These are phyloP conservation scores for Ceratocystiopsis minuta DNA, from an alignment of 2,329 filamentous ascomycete genomes.

Conservation along the genomic window DNA sequence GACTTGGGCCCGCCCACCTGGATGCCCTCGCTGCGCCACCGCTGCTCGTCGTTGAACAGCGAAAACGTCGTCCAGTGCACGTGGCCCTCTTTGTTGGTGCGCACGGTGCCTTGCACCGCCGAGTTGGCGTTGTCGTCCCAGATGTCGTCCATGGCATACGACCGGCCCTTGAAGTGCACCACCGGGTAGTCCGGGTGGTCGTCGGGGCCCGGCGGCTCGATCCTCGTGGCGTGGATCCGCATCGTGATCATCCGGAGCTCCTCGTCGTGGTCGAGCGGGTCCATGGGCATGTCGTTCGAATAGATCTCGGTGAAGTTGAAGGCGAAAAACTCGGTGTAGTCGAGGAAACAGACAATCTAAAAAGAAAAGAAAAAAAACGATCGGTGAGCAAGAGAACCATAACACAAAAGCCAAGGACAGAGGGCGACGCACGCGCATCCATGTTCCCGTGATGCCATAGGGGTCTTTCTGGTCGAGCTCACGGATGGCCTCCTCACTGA, in stretches of 20 bases:
- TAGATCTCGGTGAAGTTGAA: slow-evolving; percentile 44
- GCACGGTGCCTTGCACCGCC: slow-evolving; percentile 42
- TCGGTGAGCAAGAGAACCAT: too few relatives aligned
- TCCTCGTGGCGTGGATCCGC: slow-evolving; percentile 41
- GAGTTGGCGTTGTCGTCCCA: slow-evolving; percentile 55
- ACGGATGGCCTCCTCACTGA: background rate
- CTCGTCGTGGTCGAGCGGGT: slow-evolving; percentile 42
- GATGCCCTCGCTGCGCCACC: slow-evolving; percentile 61
- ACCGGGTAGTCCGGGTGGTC: slow-evolving; percentile 42
- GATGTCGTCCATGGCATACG: slow-evolving; percentile 40
- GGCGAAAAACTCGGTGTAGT: slow-evolving; percentile 53
- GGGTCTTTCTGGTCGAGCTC: slow-evolving; percentile 40
- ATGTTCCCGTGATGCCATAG: slow-evolving; percentile 52
- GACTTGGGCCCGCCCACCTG: slow-evolving; percentile 52
- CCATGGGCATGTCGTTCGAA: slow-evolving; percentile 24
- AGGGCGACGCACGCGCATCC: slow-evolving; percentile 38
- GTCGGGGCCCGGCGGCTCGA: slow-evolving; percentile 39
- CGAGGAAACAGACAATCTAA: slow-evolving; percentile 31
- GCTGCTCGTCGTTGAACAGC: slow-evolving; percentile 43
- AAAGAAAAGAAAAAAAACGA: background rate
- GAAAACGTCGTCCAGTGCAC: slow-evolving; percentile 58
- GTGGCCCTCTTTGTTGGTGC: slow-evolving; percentile 50
- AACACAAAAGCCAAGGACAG: background rate
- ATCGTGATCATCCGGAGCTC: slow-evolving; percentile 54
- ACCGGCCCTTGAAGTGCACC: slow-evolving; percentile 49